These are phyloP conservation scores for Colletotrichum sublineola DNA, from an alignment of 2,329 filamentous ascomycete species.

Conservation along the genomic window DNA sequence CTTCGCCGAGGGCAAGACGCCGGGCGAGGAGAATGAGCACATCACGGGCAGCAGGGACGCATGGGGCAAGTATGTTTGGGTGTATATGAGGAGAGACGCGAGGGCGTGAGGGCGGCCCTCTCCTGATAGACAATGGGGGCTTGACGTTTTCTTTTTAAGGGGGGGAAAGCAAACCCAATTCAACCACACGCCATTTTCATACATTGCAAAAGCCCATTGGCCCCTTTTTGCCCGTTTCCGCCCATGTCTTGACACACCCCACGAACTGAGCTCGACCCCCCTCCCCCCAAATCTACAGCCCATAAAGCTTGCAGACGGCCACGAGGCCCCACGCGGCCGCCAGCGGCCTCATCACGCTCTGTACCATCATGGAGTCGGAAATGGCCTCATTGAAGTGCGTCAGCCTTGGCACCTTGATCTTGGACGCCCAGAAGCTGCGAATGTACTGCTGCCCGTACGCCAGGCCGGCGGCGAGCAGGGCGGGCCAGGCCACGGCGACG, in stretches of 20 bases:
- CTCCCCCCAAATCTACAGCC: conserved; percentile 22
- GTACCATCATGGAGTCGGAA: conserved; percentile 45
- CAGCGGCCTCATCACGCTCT: conserved; percentile 42
- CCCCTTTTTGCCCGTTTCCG: not conserved
- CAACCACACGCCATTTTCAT: too few relatives aligned
- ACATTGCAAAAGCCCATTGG: too few relatives aligned
- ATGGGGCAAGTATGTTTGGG: conserved; percentile 44
- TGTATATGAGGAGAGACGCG: conserved; percentile 50
- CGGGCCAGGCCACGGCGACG: conserved; percentile 44
- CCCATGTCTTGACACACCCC: not conserved
- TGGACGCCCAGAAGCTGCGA: conserved; percentile 47
- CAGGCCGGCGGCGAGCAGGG: conserved; percentile 39
- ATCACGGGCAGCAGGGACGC: conserved; percentile 43
- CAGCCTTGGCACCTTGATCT: conserved; percentile 48
- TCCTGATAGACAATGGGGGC: too few relatives aligned
- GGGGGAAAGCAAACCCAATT: too few relatives aligned
- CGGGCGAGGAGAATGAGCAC: not conserved
- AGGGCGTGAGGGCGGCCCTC: not conserved
- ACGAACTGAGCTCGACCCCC: not conserved
- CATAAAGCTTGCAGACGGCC: conserved; percentile 44
- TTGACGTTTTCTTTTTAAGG: too few relatives aligned
- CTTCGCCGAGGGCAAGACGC: conserved; percentile 8
- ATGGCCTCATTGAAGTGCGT: conserved; percentile 50
- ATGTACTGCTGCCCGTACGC: conserved; percentile 46
- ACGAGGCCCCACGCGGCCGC: conserved; percentile 45